phyloP scores from a whole-genome alignment of 768 basidiomycete species.

The Butyriboletus loyo region DNA sequence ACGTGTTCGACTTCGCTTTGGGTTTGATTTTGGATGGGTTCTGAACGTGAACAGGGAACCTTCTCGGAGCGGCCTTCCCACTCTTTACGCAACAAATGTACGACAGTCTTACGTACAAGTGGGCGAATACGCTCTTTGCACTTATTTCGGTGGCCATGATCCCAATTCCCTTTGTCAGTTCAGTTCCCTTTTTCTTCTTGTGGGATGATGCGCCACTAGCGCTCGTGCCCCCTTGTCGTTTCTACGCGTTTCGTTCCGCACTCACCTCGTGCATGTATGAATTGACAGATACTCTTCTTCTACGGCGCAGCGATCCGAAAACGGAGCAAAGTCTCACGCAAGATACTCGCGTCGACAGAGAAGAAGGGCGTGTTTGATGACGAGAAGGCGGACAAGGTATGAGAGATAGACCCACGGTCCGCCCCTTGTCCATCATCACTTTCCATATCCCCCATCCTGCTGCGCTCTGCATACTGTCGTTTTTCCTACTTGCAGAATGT shows the following conservation, averaged over 20 bases:
- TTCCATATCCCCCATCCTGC: too few species aligned
- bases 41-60: conserved; percentile 41
- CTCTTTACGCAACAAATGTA: conserved; percentile 65
- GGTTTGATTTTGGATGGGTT: not conserved
- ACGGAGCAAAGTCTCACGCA: conserved; percentile 27
- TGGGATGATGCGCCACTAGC: not conserved
- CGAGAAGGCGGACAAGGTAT: conserved; percentile 2
- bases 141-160: conserved; percentile 51
- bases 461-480: too few species aligned
- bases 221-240: not conserved
- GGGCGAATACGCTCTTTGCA: conserved; percentile 59
- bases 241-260: not conserved
- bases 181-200: not conserved
- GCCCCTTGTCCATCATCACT: too few species aligned
- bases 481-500: too few species aligned
- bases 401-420: not conserved
- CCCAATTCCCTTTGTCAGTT: conserved; percentile 57
- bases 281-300: conserved; percentile 29
- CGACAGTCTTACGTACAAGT: conserved; percentile 49
- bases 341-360: conserved; percentile 17
- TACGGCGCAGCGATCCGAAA: conserved; percentile 32
- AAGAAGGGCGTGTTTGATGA: not conserved
- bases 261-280: not conserved
- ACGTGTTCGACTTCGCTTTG: conserved; percentile 17
- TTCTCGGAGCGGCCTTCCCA: conserved; percentile 53